Base-by-base conservation (phyloP, 805 yeast species). In the Myxozyma vanderwaltii region DNA sequence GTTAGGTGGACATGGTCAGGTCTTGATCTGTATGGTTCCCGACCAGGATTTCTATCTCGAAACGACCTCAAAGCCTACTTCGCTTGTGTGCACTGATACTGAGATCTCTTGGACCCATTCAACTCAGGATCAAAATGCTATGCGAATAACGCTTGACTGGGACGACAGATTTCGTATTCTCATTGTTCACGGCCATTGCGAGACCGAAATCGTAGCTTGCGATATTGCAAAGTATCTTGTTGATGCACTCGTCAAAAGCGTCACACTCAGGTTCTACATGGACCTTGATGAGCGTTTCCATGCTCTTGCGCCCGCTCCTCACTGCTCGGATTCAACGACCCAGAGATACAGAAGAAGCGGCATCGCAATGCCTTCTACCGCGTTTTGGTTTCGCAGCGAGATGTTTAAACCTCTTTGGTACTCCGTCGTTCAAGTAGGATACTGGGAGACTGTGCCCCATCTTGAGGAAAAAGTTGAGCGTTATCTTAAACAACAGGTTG, bases 401-500 rank as follows among this genome's bases (percentile, higher is more conserved):
- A 36, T 35, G 51, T 48, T 48, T 17, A 3, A 4, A 17, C 43
- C 51, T 36, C 43, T 35, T 7, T 48, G 51, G 51, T 23, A 48
- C 24, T 17, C 23, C 31, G 51, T 48, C 4, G 43, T 48, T 5
- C 33, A 24, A 13, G 51, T 35, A 19, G 31, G 51, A 2, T 48
- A 12, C 43, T 33, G 51, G 27, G 43, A 48, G 33, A 35, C 51
- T 21, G 2, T 48, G 2, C 4, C 51, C 5, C 51, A 48, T 6
- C 35, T 48, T 36, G 51, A 48, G 43, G 51, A 48, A 23, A 35
- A 48, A 35, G 51, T 23, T 8, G 31, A 36, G 21, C 41, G 51
- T 35, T 48, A 35, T 17, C 41, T 48, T 13, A 4, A 15, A 13
- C 17, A 17, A 12, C 23, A n/a, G 10, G 6, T 7, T 8, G 17